Conservation (phyloP, 805 yeast species). For the Metschnikowia amazonensis region DNA sequence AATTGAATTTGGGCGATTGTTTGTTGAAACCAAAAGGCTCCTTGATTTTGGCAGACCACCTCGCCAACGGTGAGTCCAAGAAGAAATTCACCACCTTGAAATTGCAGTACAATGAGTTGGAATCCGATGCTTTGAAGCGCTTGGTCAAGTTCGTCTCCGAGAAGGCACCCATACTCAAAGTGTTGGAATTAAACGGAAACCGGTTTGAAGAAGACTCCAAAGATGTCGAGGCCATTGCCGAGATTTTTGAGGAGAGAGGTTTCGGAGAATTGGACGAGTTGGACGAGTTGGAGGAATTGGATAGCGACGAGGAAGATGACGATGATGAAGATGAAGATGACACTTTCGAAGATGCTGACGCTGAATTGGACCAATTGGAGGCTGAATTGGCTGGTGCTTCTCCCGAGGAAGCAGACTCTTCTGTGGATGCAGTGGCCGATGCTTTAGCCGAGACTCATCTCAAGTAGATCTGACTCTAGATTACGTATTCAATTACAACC, state of each 20-base stretch:
- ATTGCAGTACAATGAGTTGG: slow-evolving; percentile 87
- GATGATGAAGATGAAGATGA: slow-evolving; percentile 50
- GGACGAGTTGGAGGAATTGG: slow-evolving; percentile 88
- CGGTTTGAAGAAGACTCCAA: slow-evolving; percentile 85
- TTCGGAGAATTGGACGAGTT: slow-evolving; percentile 85
- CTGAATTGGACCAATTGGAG: slow-evolving; percentile 51
- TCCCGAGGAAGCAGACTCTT: slow-evolving; percentile 32
- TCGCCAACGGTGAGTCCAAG: slow-evolving; percentile 33
- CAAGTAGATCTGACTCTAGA: slow-evolving; percentile 3
- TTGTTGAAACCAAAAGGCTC: slow-evolving; percentile 79
- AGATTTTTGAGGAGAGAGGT: slow-evolving; percentile 66
- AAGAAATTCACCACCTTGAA: slow-evolving; percentile 54
- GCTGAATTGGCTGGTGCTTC: slow-evolving; percentile 44
- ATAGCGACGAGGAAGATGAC: slow-evolving; percentile 65
- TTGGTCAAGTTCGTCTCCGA: slow-evolving; percentile 51
- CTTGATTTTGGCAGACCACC: slow-evolving; percentile 46
- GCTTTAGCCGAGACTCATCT: slow-evolving; percentile 56
- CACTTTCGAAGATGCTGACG: slow-evolving; percentile 44
- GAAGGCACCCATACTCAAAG: slow-evolving; percentile 56
- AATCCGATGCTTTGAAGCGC: slow-evolving; percentile 56
- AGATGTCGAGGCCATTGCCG: slow-evolving; percentile 55
- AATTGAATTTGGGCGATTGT: slow-evolving; percentile 86
- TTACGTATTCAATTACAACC: background rate
- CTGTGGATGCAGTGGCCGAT: slow-evolving; percentile 56
- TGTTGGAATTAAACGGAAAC: slow-evolving; percentile 89